Percentiles rank a stretch among this genome's conserved stretches.
phyloP scores from a whole-genome alignment of 768 basidiomycete species.

The Thelephora aurantiotincta region DNA sequence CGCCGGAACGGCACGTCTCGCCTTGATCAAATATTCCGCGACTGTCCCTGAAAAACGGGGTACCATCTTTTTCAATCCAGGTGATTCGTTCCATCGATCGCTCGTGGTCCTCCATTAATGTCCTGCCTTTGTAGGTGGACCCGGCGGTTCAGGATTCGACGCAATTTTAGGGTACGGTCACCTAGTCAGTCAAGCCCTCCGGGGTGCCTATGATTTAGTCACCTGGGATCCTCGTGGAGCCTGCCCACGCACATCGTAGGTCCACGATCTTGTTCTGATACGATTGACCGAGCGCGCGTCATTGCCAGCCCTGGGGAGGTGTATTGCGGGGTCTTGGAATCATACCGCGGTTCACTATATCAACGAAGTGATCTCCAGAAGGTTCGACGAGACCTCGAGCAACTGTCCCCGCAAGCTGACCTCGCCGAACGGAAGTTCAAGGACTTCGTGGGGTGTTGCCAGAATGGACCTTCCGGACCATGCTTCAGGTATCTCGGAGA shows the following conservation, averaged over 20 bases:
- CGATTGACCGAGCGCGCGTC: neutral
- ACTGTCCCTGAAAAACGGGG: neutral
- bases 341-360: neutral
- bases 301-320: neutral
- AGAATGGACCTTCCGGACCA: neutral
- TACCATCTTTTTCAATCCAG: conserved; percentile 6
- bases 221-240: conserved; percentile 2
- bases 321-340: neutral
- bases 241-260: neutral
- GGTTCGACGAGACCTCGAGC: neutral
- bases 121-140: neutral
- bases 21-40: conserved; percentile 5
- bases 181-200: neutral
- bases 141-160: neutral
- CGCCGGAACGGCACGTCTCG: conserved; percentile 2
- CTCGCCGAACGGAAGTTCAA: neutral
- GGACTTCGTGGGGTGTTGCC: neutral
- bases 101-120: neutral
- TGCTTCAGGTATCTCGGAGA: neutral
- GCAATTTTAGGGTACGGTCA: neutral
- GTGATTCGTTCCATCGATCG: neutral
- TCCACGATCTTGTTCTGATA: neutral
- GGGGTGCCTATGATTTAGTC: conserved; percentile 1
- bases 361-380: neutral
- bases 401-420: neutral